Conservation (phyloP, 2,329 filamentous ascomycete genomes). For the Ophiostoma piceae region DNA sequence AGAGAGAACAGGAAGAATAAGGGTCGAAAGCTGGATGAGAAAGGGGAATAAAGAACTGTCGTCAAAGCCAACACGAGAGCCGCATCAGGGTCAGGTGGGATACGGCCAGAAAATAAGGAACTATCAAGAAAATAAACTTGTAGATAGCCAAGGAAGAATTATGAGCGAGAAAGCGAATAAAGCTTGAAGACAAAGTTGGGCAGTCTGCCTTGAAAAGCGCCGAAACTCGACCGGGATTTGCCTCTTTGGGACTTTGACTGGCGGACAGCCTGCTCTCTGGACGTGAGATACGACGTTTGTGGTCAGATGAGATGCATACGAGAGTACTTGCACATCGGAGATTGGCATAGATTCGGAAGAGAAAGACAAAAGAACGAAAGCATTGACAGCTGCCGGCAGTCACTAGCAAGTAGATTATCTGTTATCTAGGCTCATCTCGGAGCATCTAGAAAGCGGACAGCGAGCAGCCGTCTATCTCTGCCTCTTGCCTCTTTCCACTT, state of each 20-base stretch:
- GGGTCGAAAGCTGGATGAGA: not conserved
- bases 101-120: not conserved
- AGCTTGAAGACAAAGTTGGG: not conserved
- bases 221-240: slow-evolving; percentile 9
- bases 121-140: not conserved
- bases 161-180: not conserved
- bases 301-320: not conserved
- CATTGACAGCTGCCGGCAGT: not conserved
- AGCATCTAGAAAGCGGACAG: not conserved
- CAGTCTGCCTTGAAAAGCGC: slow-evolving; percentile 3
- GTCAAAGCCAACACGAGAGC: not conserved
- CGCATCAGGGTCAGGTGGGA: not conserved
- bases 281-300: not conserved
- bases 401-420: not conserved
- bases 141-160: too few species aligned
- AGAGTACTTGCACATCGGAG: not conserved
- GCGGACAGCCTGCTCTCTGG: not conserved
- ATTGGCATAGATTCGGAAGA: too few species aligned
- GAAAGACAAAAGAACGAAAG: not conserved
- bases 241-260: not conserved
- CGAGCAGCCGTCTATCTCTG: not conserved
- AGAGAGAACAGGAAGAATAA: not conserved
- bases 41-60: not conserved
- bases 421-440: not conserved
- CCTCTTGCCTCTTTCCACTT: not conserved